Percentiles rank a stretch among this genome's conserved stretches.
These are phyloP conservation scores for Linum lewisii DNA, from an alignment of 345 rosid genomes.

Conservation along the genomic window DNA sequence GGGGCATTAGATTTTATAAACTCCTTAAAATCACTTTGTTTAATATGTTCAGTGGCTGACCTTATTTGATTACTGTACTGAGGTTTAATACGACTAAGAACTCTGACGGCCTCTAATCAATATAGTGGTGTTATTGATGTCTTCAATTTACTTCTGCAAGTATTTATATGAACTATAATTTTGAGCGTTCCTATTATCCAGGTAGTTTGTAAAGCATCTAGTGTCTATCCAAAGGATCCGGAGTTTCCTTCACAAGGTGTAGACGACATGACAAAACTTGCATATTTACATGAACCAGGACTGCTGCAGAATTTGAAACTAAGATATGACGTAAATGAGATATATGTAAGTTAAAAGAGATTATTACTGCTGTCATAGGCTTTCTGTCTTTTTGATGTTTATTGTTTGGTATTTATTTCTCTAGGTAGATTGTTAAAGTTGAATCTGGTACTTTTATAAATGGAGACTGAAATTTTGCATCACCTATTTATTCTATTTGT, in stretches of 20 bases:
- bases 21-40: background rate
- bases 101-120: background rate
- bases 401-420: background rate
- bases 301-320: slow-evolving; percentile 49
- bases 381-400: background rate
- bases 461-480: background rate
- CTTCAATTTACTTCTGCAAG: background rate
- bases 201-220: slow-evolving; percentile 37
- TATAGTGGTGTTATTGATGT: background rate
- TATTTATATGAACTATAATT: slow-evolving; percentile 2
- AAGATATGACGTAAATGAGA: slow-evolving; percentile 45
- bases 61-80: background rate
- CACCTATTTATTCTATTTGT: background rate
- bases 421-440: background rate
- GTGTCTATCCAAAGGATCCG: slow-evolving; percentile 46
- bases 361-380: background rate
- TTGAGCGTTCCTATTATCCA: slow-evolving; percentile 18
- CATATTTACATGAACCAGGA: slow-evolving; percentile 63
- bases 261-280: slow-evolving; percentile 60
- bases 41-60: background rate
- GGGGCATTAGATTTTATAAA: background rate
- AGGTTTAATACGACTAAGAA: background rate
- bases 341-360: slow-evolving; percentile 36
- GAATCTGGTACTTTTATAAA: no score
- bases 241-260: slow-evolving; percentile 57